A percentile compares a stretch with the other conserved stretches of the same genome.
phyloP scores from a whole-genome alignment of 2,329 filamentous ascomycete genomes.

The Colletotrichum lentis region DNA sequence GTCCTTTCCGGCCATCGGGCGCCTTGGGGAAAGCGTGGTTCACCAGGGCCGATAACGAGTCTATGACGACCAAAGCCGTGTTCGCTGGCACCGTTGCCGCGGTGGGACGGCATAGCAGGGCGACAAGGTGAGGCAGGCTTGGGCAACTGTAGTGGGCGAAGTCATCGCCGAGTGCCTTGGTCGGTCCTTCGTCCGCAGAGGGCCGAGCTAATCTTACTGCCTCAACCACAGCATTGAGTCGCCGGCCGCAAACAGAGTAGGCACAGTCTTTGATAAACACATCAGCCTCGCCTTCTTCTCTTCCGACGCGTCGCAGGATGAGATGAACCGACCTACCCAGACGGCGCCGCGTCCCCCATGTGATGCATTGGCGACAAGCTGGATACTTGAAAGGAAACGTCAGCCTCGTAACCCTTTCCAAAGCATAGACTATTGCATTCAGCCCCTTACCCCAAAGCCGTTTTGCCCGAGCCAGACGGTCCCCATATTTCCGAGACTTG shows the following conservation, averaged over 20 bases:
- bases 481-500: conserved; percentile 90
- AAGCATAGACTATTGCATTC: conserved; percentile 12
- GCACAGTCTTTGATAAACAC: conserved; percentile 49
- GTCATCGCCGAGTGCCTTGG: conserved; percentile 32
- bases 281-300: conserved; percentile 20
- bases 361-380: conserved; percentile 72
- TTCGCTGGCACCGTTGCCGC: conserved; percentile 66
- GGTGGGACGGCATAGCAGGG: conserved; percentile 75
- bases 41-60: conserved; percentile 79
- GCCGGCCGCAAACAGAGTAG: conserved; percentile 50
- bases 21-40: conserved; percentile 77
- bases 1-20: conserved; percentile 49
- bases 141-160: conserved; percentile 62
- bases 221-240: conserved; percentile 46
- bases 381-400: conserved; percentile 62
- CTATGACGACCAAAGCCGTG: conserved; percentile 77
- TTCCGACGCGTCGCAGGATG: background rate
- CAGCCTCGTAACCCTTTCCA: conserved; percentile 31
- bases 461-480: conserved; percentile 86
- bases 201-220: conserved; percentile 21
- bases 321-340: conserved; percentile 77
- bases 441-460: conserved; percentile 74
- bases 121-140: conserved; percentile 76
- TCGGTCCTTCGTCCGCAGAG: conserved; percentile 25
- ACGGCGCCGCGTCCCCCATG: conserved; percentile 69